Conservation (phyloP, 1,284 basidiomycete species). For the Sanghuangporus baumii region DNA sequence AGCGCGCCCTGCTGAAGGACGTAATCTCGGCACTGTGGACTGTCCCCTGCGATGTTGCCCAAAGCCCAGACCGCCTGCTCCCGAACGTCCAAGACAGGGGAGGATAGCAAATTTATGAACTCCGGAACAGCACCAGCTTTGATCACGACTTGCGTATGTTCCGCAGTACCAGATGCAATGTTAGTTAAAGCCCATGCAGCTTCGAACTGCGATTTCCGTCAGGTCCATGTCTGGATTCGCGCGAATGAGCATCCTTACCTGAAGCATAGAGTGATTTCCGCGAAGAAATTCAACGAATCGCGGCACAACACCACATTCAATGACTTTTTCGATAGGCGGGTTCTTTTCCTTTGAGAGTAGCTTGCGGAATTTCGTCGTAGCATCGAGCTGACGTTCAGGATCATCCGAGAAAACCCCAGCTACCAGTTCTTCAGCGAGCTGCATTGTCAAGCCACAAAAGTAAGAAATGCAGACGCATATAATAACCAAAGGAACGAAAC, state of each 20-base stretch:
- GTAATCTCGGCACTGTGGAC: slow-evolving; percentile 90
- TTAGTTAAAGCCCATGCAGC: slow-evolving; percentile 99
- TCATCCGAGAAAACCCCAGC: slow-evolving; percentile 90
- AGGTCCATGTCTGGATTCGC: not conserved
- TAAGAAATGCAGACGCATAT: slow-evolving; percentile 17
- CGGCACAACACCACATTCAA: slow-evolving; percentile 95
- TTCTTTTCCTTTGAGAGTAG: slow-evolving; percentile 99
- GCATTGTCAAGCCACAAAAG: slow-evolving; percentile 18
- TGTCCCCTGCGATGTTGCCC: slow-evolving; percentile 95
- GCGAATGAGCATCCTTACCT: slow-evolving; percentile 46
- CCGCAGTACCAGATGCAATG: slow-evolving; percentile 98
- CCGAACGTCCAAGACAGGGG: slow-evolving; percentile 84
- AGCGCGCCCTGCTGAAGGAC: slow-evolving; percentile 76
- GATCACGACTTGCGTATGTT: slow-evolving; percentile 98
- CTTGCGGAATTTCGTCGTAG: slow-evolving; percentile 97
- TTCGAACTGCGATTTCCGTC: slow-evolving; percentile 68
- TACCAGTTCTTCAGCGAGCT: slow-evolving; percentile 93
- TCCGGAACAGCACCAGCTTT: slow-evolving; percentile 93
- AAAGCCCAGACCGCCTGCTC: slow-evolving; percentile 98
- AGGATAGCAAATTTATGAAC: slow-evolving; percentile 91
- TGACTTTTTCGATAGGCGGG: slow-evolving; percentile 98
- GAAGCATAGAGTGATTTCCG: slow-evolving; percentile 89
- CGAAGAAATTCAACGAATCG: slow-evolving; percentile 96
- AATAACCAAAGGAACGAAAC: slow-evolving; percentile 25
- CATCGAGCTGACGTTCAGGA: slow-evolving; percentile 87